These are phyloP conservation scores for Pelargonium hybrid DNA, from an alignment of 441 rosid species.

Conservation along the genomic window DNA sequence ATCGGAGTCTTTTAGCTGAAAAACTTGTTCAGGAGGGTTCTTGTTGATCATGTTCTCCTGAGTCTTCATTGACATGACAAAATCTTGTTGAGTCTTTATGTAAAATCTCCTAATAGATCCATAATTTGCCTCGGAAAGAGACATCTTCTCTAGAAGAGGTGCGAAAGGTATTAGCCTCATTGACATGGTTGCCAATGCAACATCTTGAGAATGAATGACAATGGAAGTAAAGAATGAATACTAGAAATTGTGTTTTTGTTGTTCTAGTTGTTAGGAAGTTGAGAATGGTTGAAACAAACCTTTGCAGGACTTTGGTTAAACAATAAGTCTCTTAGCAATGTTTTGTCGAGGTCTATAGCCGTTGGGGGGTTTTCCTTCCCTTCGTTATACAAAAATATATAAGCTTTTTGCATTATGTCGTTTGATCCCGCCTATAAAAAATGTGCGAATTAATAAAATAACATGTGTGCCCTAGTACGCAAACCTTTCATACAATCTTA, in stretches of 20 bases:
- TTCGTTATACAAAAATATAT: constrained; percentile 58
- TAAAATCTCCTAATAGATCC: constrained; percentile 78
- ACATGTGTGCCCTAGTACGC: too few relatives aligned
- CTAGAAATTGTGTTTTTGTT: too few relatives aligned
- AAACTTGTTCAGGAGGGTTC: constrained; percentile 35
- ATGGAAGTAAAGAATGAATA: too few relatives aligned
- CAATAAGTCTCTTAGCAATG: constrained; percentile 53
- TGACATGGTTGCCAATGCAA: constrained; percentile 84
- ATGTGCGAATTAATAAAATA: not conserved
- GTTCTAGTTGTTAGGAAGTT: too few relatives aligned
- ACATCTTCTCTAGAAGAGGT: constrained; percentile 76
- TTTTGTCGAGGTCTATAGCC: constrained; percentile 67
- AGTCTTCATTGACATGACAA: constrained; percentile 45
- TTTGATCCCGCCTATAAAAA: constrained; percentile 45
- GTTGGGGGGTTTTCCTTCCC: constrained; percentile 74
- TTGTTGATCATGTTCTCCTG: constrained; percentile 53
- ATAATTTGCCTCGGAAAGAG: constrained; percentile 47
- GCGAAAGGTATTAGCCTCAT: constrained; percentile 86
- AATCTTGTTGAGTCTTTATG: constrained; percentile 61
- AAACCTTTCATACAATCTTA: too few relatives aligned
- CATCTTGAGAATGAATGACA: constrained; percentile 50
- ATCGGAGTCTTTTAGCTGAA: constrained; percentile 36
- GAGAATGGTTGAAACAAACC: constrained; percentile 28
- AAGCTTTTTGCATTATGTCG: constrained; percentile 57
- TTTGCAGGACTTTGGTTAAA: constrained; percentile 76